Base-by-base conservation (phyloP, 1,284 basidiomycete species). In the Leccinum fallax region DNA sequence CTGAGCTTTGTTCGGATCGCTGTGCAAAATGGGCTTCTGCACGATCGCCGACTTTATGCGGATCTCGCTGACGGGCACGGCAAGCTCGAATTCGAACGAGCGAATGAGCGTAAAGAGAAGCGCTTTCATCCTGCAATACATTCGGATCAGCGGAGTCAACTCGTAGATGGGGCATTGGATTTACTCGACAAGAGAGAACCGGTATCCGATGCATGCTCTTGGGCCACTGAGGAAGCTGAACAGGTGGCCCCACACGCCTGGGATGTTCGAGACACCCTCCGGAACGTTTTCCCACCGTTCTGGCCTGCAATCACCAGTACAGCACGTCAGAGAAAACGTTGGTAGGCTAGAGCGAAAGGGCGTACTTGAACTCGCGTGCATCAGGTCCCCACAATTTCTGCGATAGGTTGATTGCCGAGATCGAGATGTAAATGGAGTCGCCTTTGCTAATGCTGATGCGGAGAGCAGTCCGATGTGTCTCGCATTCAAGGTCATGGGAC, bases 151-250 rank as follows among this genome's bases (percentile, higher is more conserved):
- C 11, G 43, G 9, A 46, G 10, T 46, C 43, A 7, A 46, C 43
- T 46, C 11, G 19, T 46, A 19, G 11, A 46, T 7, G 19, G 19
- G 19, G 28, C 28, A 30, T 21, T 36, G 16, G 10, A 73, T 77
- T 63, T 66, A 86, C 85, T 92, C 89, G 21, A 85, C 77, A 19
- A 92, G 67, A 2, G 89, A 82, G 69, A 92, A 91, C 5, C 87
- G 83, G 71, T 87, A 91, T 0, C 89, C 89, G 52, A 89, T 88
- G 68, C 87, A 89, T 1, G 85, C 80, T 43, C 81, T 80, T 4
- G 85, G 80, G 1, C 87, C 87, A 21, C 83, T 83, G 4, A 85
- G 66, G 78, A 90, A 91, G 1, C 83, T 82, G 53, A 90, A 74
- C 67, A 85, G 63, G 65, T 88, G 81, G 15, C 82, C 78, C 82